A percentile compares a stretch with the other conserved stretches of the same genome.
Evolutionary conservation across 306 rosid genomes (phyloP).

Genomic region (Ormosia emarginata): DNA sequence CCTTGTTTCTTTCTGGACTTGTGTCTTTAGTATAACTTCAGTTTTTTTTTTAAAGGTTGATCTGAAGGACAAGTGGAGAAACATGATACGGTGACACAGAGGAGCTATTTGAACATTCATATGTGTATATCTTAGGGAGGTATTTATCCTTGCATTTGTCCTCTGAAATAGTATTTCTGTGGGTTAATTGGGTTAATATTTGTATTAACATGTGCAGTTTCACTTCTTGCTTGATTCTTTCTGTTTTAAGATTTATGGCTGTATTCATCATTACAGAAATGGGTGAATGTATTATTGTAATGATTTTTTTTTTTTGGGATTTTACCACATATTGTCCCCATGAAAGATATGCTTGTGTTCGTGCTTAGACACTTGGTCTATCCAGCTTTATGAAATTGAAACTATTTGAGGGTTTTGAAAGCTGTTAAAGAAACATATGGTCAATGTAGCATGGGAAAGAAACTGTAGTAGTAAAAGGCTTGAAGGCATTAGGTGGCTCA

Average conservation of each 20-base stretch:
- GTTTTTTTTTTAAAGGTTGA: conserved; percentile 55
- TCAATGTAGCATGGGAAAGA: not conserved
- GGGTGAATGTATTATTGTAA: not conserved
- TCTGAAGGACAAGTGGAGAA: conserved; percentile 95
- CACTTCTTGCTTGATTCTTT: conserved; percentile 11
- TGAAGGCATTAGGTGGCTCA: not conserved
- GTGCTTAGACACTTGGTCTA: not conserved
- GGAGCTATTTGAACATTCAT: not conserved
- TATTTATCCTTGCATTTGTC: conserved; percentile 12
- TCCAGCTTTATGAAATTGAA: not conserved
- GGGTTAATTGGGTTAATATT: not conserved
- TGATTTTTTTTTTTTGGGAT: not conserved
- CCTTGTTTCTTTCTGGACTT: conserved; percentile 1
- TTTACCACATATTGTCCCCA: not conserved
- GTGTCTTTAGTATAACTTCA: not conserved
- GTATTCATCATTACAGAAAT: not conserved
- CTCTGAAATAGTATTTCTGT: not conserved
- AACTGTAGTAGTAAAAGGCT: not conserved
- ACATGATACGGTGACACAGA: conserved; percentile 41
- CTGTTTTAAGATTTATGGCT: not conserved
- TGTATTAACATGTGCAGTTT: not conserved
- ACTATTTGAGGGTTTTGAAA: not conserved
- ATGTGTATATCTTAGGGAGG: conserved; percentile 4
- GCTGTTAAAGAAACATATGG: not conserved
- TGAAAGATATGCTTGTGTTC: not conserved